Evolutionary conservation across 2,329 filamentous ascomycete genomes (phyloP), one percentile per base, ranked within the genome.

Genomic region (Keithomyces neogunnii): DNA sequence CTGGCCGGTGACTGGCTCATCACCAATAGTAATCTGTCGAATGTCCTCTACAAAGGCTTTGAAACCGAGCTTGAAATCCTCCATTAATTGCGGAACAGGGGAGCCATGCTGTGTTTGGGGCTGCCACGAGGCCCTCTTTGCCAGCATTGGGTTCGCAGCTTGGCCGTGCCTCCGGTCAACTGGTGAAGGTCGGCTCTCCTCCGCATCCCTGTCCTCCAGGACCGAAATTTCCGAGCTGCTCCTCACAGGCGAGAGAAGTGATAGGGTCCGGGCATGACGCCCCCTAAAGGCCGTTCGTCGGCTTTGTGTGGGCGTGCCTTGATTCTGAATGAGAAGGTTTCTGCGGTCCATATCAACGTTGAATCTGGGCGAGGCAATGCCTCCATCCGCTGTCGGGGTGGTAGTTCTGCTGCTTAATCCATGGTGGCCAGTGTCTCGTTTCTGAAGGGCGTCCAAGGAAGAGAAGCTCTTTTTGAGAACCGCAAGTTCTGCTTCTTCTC

Each of bases 41-140:
- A 99, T 82, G 64, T 99, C 93, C 66, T 97, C 93, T 53, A 96
- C 83, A 68, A 99, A 99, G 1, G 89, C 96, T 82, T 88, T 91
- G 47, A 99, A 72, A 2, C 93, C 92, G 48, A 93, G 82, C 65
- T 85, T 89, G 67, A 99, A 84, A 68, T 96, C 93, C 53, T 88
- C 86, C 13, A 91, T 88, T 68, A 96, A 85, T 66, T 93, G 88
- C 64, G 90, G 90, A 43, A 67, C 75, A 1, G 70, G 63, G 10
- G 64, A 57, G 32, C 69, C 70, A 43, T 72, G 72, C 32, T 72
- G 70, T 32, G 74, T 71, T 42, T 74, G 74, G 42, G 79, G 77
- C 31, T 80, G 74, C 80, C 80, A 83, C 2, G 80, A 80, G 2
- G 78, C 75, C n/a, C 79, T 76, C 63, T 82, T 82, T 33, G 71